These are phyloP conservation scores for Anthostomella pinea DNA, from an alignment of 2,329 filamentous ascomycete species.

Conservation along the genomic window DNA sequence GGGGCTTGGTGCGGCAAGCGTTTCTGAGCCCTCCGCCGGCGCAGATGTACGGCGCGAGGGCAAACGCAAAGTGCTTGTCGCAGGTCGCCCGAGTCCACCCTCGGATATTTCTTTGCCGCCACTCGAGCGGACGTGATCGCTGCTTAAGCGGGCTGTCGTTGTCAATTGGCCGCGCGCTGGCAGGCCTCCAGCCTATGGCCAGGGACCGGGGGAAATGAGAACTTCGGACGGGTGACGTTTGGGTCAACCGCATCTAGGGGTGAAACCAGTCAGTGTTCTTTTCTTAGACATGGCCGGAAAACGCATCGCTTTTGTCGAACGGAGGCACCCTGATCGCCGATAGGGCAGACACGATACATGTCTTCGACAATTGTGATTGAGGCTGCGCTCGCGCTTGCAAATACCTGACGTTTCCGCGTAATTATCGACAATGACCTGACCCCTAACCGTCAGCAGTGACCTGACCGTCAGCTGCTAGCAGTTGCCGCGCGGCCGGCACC, in stretches of 20 bases:
- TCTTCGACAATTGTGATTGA: too few relatives aligned
- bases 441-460: too few relatives aligned
- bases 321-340: slow-evolving; percentile 9
- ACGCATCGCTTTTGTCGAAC: slow-evolving; percentile 11
- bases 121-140: slow-evolving; percentile 22
- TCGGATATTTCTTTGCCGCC: slow-evolving; percentile 22
- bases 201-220: slow-evolving; percentile 12
- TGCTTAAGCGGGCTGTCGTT: slow-evolving; percentile 21
- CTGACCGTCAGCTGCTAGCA: too few relatives aligned
- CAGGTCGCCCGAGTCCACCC: slow-evolving; percentile 17
- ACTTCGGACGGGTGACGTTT: slow-evolving; percentile 20
- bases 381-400: too few relatives aligned
- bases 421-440: too few relatives aligned
- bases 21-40: slow-evolving; percentile 17
- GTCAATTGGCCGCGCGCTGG: slow-evolving; percentile 21
- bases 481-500: too few relatives aligned
- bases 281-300: slow-evolving; percentile 20
- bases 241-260: slow-evolving; percentile 19
- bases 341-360: too few relatives aligned
- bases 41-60: slow-evolving; percentile 16
- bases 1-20: slow-evolving; percentile 14
- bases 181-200: slow-evolving; percentile 10
- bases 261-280: slow-evolving; percentile 20
- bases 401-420: too few relatives aligned
- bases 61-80: slow-evolving; percentile 28